A percentile compares a stretch with the other conserved stretches of the same genome.
These are phyloP conservation scores for Leishmania amazonensis DNA, from an alignment of 208 protist species.

Conservation along the genomic window DNA sequence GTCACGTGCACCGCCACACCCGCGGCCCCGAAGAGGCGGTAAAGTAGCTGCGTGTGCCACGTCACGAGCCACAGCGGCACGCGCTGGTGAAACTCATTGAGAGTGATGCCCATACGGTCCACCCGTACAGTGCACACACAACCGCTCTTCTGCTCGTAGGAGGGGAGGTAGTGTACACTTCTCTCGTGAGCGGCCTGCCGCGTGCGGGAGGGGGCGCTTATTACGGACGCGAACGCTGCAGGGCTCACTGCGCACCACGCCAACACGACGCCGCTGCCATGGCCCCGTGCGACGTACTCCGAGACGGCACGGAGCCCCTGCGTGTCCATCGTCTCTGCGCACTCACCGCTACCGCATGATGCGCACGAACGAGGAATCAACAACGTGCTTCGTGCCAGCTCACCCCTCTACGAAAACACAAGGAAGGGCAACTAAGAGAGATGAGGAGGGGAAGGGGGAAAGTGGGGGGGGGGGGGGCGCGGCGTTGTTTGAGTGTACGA, in stretches of 20 bases:
- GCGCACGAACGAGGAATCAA: background rate
- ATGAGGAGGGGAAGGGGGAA: background rate
- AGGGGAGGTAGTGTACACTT: conserved; percentile 16
- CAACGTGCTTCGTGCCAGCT: background rate
- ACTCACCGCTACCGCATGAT: background rate
- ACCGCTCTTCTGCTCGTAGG: background rate
- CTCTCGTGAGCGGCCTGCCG: background rate
- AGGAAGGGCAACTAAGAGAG: background rate
- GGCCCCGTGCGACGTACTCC: conserved; percentile 2
- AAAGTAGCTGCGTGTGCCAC: conserved; percentile 27
- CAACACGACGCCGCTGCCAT: conserved; percentile 7
- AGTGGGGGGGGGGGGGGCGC: background rate
- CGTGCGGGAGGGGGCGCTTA: conserved; percentile 2
- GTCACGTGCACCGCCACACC: conserved; percentile 16
- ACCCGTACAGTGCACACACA: conserved; percentile 17
- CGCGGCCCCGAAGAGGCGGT: conserved; percentile 20
- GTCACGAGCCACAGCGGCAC: conserved; percentile 28
- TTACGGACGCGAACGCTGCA: background rate
- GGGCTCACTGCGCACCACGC: conserved; percentile 14
- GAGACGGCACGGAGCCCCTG: conserved; percentile 12
- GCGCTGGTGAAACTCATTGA: conserved; percentile 12
- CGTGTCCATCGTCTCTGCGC: conserved; percentile 5
- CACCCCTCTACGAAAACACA: background rate
- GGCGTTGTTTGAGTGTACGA: background rate
- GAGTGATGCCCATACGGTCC: conserved; percentile 8